These are phyloP conservation scores for Nakataea oryzae DNA, from an alignment of 2,329 filamentous ascomycete genomes.

Conservation along the genomic window DNA sequence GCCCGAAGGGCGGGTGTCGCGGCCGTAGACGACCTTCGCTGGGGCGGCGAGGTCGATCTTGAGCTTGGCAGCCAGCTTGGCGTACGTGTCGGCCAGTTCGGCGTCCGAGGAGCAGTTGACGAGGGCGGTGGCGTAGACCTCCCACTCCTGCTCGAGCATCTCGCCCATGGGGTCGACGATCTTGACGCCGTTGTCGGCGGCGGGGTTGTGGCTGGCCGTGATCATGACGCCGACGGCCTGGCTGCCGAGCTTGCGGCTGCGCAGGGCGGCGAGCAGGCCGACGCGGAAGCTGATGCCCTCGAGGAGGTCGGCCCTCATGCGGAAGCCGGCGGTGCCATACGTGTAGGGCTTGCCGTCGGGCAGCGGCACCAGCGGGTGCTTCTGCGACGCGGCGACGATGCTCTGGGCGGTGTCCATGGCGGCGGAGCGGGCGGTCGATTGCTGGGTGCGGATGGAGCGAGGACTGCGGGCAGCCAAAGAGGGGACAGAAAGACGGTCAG, in stretches of 20 bases:
- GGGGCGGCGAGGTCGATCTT: slow-evolving; percentile 62
- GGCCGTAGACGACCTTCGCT: slow-evolving; percentile 77
- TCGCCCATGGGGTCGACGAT: slow-evolving; percentile 96
- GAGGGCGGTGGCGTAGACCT: slow-evolving; percentile 75
- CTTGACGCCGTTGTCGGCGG: slow-evolving; percentile 86
- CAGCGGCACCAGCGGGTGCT: slow-evolving; percentile 45
- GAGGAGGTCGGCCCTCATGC: slow-evolving; percentile 67
- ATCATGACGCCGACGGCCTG: slow-evolving; percentile 96
- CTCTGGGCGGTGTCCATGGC: slow-evolving; percentile 15
- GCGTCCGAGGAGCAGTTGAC: slow-evolving; percentile 75
- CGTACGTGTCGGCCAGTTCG: slow-evolving; percentile 65
- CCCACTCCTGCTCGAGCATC: slow-evolving; percentile 96
- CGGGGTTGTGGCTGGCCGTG: slow-evolving; percentile 86
- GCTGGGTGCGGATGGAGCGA: not conserved
- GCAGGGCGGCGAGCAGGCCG: slow-evolving; percentile 76
- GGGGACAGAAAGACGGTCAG: not conserved
- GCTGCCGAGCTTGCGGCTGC: slow-evolving; percentile 80
- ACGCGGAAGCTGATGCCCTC: slow-evolving; percentile 90
- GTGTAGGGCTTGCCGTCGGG: slow-evolving; percentile 42
- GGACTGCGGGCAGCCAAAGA: not conserved
- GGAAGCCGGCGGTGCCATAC: slow-evolving; percentile 59
- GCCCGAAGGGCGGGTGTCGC: slow-evolving; percentile 89
- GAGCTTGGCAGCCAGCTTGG: slow-evolving; percentile 62
- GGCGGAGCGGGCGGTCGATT: not conserved
- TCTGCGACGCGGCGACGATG: slow-evolving; percentile 50